A percentile compares a stretch with the other conserved stretches of the same genome.
Conservation (phyloP, 2,329 filamentous ascomycete genomes). For the Colletotrichum abscissum region DNA sequence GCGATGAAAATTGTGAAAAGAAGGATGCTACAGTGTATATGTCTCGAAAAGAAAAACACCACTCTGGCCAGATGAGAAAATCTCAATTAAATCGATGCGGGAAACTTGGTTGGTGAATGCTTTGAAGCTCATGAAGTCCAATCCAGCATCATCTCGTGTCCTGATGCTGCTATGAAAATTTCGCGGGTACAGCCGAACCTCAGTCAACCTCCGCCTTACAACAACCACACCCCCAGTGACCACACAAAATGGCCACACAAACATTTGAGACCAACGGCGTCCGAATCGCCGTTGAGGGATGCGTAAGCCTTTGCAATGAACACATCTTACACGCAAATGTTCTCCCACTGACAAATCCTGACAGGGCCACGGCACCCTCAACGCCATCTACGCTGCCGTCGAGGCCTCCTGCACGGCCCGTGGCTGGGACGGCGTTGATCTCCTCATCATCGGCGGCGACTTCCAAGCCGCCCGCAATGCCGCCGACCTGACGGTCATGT, state of each 20-base stretch:
- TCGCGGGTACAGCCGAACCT: conserved; percentile 15
- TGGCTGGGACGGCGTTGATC: conserved; percentile 84
- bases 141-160: not conserved
- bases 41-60: too few species aligned
- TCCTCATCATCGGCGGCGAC: conserved; percentile 95
- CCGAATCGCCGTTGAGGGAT: conserved; percentile 87
- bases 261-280: conserved; percentile 60
- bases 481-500: conserved; percentile 87
- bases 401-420: conserved; percentile 74
- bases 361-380: conserved; percentile 89
- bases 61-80: too few species aligned
- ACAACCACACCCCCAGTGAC: conserved; percentile 18
- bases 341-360: conserved; percentile 1
- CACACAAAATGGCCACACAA: conserved; percentile 44
- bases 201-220: conserved; percentile 21
- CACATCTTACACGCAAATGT: not conserved
- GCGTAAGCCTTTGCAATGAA: conserved; percentile 65
- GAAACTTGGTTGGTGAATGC: too few species aligned
- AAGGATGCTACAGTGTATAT: too few species aligned
- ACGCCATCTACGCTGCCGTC: conserved; percentile 90
- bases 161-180: conserved; percentile 14
- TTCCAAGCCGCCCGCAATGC: conserved; percentile 90
- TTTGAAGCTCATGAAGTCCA: not conserved
- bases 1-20: not conserved
- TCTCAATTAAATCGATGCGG: not conserved